Base-by-base conservation (phyloP, 176 grass and related monocot genomes). In the Rhynchospora pubera region DNA sequence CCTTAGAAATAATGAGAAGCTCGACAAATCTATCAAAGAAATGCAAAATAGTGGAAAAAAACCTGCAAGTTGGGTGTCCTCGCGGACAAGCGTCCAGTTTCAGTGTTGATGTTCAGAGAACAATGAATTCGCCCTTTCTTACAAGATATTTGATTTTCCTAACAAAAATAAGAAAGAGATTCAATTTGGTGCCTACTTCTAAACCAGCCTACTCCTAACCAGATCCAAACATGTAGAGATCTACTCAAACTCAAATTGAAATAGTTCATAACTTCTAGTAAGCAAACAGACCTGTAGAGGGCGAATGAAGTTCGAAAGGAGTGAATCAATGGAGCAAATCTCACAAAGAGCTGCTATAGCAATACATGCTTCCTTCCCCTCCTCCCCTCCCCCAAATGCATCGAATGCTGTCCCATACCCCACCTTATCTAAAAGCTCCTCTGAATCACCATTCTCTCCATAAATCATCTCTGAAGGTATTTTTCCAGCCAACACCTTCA, bases 31-130 rank as follows among this genome's bases (percentile, higher is more conserved):
- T 3, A 82, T 51, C 23, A 66, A 39, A 44, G 28, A 79, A 51
- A 75, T 28, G 47, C 82, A 79, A 67, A 66, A 39, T 39, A 39
- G 34, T 39, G 34, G 34, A 78, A 62, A 46, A n/a, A 15, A 83
- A 98, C 96, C 96, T 98, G 96, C 80, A 98, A 88, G 86, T 91
- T 98, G 50, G 96, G 96, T 71, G 91, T 78, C 89, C 96, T 98
- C 6, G 96, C 90, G 7, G 96, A 98, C 84, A 95, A 87, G 51
- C 92, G 92, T 16, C 96, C 96, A 84, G 96, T 98, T 88, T 98
- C 96, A 61, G 96, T 98, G 56, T 98, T 98, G 79, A 98, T 98
- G 77, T 98, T 98, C 74, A 98, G 81, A 2, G 96, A 98, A 86
- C 90, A 98, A 80, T 98, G 96, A 64, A 98, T 87, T 42, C 92